phyloP scores from a whole-genome alignment of 2,329 filamentous ascomycete genomes.

The Hypoxylon sp. region DNA sequence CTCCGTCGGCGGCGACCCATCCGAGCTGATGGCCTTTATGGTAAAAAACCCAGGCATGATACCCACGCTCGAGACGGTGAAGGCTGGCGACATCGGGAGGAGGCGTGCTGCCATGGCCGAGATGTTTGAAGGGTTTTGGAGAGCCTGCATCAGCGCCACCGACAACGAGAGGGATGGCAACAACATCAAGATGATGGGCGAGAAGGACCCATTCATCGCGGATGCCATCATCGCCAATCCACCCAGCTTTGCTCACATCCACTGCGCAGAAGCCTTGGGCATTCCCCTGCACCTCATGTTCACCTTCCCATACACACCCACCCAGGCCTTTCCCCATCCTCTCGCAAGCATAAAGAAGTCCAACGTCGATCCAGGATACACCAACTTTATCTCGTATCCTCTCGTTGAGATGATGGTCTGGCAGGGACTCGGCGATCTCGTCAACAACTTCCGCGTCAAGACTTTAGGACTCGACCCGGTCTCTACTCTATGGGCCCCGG shows the following conservation, averaged over 20 bases:
- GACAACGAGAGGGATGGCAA: constrained; percentile 70
- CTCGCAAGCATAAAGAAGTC: constrained; percentile 77
- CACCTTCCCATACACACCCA: constrained; percentile 83
- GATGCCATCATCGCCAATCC: constrained; percentile 89
- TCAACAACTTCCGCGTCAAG: constrained; percentile 76
- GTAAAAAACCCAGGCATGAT: constrained; percentile 84
- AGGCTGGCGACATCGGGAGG: constrained; percentile 74
- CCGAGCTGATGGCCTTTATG: constrained; percentile 88
- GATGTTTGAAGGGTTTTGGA: constrained; percentile 87
- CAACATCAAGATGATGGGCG: constrained; percentile 72
- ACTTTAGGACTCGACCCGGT: constrained; percentile 77
- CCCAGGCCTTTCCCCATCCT: constrained; percentile 78
- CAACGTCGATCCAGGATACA: constrained; percentile 76
- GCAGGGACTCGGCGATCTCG: constrained; percentile 84
- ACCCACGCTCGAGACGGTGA: constrained; percentile 75
- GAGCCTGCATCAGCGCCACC: constrained; percentile 76
- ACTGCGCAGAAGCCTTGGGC: constrained; percentile 80
- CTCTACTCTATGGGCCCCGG: constrained; percentile 79
- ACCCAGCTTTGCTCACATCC: constrained; percentile 78
- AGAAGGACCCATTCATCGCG: constrained; percentile 69
- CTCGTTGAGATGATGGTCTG: constrained; percentile 88
- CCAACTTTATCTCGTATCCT: constrained; percentile 83
- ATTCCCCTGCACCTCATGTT: constrained; percentile 88
- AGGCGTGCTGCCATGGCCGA: constrained; percentile 76
- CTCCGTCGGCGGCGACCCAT: constrained; percentile 79